These are phyloP conservation scores for Glycine latifolia DNA, from an alignment of 306 rosid genomes.

Conservation along the genomic window DNA sequence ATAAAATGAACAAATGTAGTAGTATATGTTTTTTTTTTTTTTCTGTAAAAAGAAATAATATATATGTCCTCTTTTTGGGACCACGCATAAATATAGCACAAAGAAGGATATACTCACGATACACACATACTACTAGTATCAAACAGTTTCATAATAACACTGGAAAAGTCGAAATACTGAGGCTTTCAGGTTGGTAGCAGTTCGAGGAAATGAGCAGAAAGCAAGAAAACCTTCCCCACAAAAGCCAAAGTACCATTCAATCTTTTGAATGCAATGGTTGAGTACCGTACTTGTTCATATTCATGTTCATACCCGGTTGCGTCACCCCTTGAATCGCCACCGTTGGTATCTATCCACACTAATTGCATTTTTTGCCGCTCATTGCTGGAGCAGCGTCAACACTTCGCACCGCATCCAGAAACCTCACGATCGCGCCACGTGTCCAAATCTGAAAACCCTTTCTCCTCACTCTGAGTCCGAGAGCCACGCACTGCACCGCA, in stretches of 20 bases:
- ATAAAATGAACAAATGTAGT: too few relatives aligned
- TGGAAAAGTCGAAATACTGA: too few relatives aligned
- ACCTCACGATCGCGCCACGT: constrained; percentile 41
- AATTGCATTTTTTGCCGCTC: too few relatives aligned
- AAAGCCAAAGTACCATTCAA: constrained; percentile 21
- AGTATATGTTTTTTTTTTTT: too few relatives aligned
- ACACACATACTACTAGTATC: too few relatives aligned
- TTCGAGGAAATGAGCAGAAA: constrained; percentile 34
- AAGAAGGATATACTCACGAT: too few relatives aligned
- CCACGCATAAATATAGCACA: too few relatives aligned
- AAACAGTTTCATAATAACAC: too few relatives aligned
- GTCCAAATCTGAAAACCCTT: background rate
- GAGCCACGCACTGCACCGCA: background rate
- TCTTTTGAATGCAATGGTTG: background rate
- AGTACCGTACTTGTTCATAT: background rate
- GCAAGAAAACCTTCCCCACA: constrained; percentile 14
- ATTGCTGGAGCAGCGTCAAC: background rate
- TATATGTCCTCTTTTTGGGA: too few relatives aligned
- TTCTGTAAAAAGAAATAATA: too few relatives aligned
- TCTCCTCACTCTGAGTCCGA: constrained; percentile 20
- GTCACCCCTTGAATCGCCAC: constrained; percentile 28
- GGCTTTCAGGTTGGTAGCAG: background rate
- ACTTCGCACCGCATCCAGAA: background rate
- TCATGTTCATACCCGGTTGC: background rate
- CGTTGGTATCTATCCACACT: background rate